These are phyloP conservation scores for Penicillium nordicum DNA, from an alignment of 2,329 filamentous ascomycete species.

Conservation along the genomic window DNA sequence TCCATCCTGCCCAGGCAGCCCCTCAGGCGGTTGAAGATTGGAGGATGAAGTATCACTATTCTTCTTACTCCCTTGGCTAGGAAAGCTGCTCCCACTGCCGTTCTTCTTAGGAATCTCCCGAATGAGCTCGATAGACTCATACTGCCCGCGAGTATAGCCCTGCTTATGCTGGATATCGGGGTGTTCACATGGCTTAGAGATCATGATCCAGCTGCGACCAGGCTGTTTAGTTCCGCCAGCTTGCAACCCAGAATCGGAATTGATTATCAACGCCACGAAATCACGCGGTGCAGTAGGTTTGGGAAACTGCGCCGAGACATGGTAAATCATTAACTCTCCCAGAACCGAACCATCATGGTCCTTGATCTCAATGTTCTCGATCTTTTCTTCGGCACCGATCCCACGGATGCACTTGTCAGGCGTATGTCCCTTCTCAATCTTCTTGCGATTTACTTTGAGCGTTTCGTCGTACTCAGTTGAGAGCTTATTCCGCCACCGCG, in stretches of 20 bases:
- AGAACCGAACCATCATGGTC: constrained; percentile 35
- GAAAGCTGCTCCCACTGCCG: constrained; percentile 12
- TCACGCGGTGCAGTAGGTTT: constrained; percentile 84
- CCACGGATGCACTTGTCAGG: constrained; percentile 77
- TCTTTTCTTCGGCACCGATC: constrained; percentile 72
- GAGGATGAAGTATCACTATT: constrained; percentile 34
- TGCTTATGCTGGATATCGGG: constrained; percentile 65
- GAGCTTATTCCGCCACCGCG: constrained; percentile 72
- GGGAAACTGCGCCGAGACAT: constrained; percentile 84
- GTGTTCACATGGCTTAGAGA: constrained; percentile 80
- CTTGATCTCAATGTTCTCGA: constrained; percentile 62
- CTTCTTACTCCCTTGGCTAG: constrained; percentile 29
- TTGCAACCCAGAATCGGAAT: constrained; percentile 50
- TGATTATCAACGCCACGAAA: constrained; percentile 76
- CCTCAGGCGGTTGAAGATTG: constrained; percentile 26
- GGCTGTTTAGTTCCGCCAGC: constrained; percentile 21
- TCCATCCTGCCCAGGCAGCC: constrained; percentile 25
- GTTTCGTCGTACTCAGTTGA: constrained; percentile 76
- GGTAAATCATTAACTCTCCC: constrained; percentile 60
- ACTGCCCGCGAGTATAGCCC: constrained; percentile 77
- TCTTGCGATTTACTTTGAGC: constrained; percentile 65
- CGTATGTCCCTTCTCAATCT: constrained; percentile 62
- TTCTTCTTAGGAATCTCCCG: constrained; percentile 64
- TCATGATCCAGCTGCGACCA: constrained; percentile 74
- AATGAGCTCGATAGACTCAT: constrained; percentile 90